Evolutionary conservation across 148 eudicot species (phyloP).

Genomic region (Persicaria maculosa): DNA sequence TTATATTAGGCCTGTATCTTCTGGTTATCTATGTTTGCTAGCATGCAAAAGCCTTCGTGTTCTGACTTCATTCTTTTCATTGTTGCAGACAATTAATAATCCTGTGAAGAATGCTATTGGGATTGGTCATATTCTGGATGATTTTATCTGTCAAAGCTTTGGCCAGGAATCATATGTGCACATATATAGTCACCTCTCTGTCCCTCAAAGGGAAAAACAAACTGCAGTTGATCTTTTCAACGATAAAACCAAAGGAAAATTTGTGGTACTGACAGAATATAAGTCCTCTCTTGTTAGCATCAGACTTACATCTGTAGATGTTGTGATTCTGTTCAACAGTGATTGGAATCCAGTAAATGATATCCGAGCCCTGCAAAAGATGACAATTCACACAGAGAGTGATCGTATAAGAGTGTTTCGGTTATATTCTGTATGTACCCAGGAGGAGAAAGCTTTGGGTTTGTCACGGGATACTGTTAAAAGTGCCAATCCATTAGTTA

Average conservation of each 20-base stretch:
- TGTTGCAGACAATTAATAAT: slow-evolving; percentile 28
- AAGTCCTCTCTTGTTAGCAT: slow-evolving; percentile 45
- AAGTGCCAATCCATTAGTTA: slow-evolving; percentile 22
- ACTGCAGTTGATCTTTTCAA: slow-evolving; percentile 61
- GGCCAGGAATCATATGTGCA: slow-evolving; percentile 62
- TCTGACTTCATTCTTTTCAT: neutral
- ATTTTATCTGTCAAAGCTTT: slow-evolving; percentile 50
- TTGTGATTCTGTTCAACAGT: slow-evolving; percentile 56
- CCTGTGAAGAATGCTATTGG: slow-evolving; percentile 19
- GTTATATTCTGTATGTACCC: slow-evolving; percentile 46
- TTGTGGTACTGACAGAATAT: slow-evolving; percentile 63
- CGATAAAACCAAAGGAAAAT: slow-evolving; percentile 44
- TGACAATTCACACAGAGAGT: slow-evolving; percentile 43
- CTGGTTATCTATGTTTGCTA: neutral
- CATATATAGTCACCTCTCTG: slow-evolving; percentile 31
- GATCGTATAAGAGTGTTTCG: slow-evolving; percentile 64
- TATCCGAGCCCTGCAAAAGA: slow-evolving; percentile 41
- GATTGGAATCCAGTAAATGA: slow-evolving; percentile 66
- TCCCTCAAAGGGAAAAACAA: slow-evolving; percentile 42
- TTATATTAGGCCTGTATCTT: neutral
- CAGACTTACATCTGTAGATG: slow-evolving; percentile 55
- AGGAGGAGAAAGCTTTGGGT: slow-evolving; percentile 62
- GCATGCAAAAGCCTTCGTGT: neutral
- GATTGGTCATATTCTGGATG: slow-evolving; percentile 64
- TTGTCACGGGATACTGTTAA: slow-evolving; percentile 50